Conservation (phyloP, 1,139 yeast genomes). For the Geotrichum cucujoidarum region DNA sequence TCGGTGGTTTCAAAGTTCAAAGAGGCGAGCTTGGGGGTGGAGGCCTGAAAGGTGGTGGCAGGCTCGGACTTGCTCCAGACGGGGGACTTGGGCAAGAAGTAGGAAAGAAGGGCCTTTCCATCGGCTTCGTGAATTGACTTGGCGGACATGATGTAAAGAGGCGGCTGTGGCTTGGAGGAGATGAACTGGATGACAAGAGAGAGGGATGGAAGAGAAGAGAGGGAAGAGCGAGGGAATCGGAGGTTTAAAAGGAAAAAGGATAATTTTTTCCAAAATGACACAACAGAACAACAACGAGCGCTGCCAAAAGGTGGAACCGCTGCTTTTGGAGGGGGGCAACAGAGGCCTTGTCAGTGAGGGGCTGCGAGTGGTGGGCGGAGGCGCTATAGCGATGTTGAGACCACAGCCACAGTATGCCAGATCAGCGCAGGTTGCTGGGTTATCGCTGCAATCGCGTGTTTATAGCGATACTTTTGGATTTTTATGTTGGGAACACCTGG, state of each 20-base stretch:
- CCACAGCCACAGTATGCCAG: no score
- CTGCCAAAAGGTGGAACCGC: no score
- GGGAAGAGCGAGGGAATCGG: background rate
- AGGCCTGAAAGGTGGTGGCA: slow-evolving; percentile 35
- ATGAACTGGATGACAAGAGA: background rate
- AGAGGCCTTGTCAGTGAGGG: background rate
- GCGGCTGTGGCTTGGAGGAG: background rate
- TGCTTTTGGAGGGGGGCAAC: background rate
- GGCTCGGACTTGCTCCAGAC: slow-evolving; percentile 36
- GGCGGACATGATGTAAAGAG: slow-evolving; percentile 37
- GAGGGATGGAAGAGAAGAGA: background rate
- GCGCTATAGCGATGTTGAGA: no score
- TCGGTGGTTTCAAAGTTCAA: slow-evolving; percentile 36
- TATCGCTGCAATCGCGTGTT: no score
- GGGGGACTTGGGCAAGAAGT: slow-evolving; percentile 42
- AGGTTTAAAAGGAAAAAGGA: slow-evolving; percentile 1
- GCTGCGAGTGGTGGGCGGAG: background rate
- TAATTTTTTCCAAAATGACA: background rate
- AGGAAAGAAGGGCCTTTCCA: slow-evolving; percentile 44
- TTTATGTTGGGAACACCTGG: no score
- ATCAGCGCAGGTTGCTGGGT: no score
- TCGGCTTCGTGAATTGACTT: slow-evolving; percentile 47
- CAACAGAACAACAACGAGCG: background rate
- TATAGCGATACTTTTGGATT: no score
- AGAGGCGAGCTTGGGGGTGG: slow-evolving; percentile 41